Percentiles rank a stretch among this genome's conserved stretches.
phyloP scores from a whole-genome alignment of 345 rosid genomes.

The Gossypium bickii region DNA sequence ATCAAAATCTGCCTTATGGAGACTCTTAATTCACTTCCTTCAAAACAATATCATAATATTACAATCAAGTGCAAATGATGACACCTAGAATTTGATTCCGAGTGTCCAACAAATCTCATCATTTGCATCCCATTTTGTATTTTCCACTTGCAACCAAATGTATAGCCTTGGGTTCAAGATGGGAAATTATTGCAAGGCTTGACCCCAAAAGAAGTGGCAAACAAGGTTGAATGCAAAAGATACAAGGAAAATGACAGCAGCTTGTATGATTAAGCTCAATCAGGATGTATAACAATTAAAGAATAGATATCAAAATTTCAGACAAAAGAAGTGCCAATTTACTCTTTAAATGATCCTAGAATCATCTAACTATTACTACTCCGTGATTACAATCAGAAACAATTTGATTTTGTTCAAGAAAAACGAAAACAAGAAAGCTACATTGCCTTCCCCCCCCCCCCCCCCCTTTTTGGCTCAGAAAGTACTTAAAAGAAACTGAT shows the following conservation, averaged over 20 bases:
- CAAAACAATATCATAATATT: not conserved
- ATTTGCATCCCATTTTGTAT: not conserved
- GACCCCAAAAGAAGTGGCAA: not conserved
- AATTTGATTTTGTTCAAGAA: constrained; percentile 1
- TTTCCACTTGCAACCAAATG: not conserved
- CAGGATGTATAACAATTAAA: constrained; percentile 27
- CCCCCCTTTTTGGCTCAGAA: not conserved
- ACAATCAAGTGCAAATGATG: not conserved
- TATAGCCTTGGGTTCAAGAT: not conserved
- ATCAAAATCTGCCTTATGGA: not conserved
- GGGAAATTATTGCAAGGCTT: not conserved
- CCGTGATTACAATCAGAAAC: not conserved
- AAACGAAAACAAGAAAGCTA: not conserved
- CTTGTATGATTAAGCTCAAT: constrained; percentile 11
- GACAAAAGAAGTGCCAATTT: not conserved
- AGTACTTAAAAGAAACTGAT: constrained; percentile 13
- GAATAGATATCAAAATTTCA: constrained; percentile 23
- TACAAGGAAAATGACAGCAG: constrained; percentile 4
- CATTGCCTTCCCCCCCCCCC: not conserved
- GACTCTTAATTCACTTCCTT: not conserved
- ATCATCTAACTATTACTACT: constrained; percentile 2
- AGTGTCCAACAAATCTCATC: not conserved
- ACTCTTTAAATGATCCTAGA: constrained; percentile 6
- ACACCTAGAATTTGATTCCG: not conserved
- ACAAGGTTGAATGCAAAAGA: not conserved